A percentile compares a stretch with the other conserved stretches of the same genome.
These are phyloP conservation scores for Ophiosphaerella narmari DNA, from an alignment of 2,329 filamentous ascomycete genomes.

Conservation along the genomic window DNA sequence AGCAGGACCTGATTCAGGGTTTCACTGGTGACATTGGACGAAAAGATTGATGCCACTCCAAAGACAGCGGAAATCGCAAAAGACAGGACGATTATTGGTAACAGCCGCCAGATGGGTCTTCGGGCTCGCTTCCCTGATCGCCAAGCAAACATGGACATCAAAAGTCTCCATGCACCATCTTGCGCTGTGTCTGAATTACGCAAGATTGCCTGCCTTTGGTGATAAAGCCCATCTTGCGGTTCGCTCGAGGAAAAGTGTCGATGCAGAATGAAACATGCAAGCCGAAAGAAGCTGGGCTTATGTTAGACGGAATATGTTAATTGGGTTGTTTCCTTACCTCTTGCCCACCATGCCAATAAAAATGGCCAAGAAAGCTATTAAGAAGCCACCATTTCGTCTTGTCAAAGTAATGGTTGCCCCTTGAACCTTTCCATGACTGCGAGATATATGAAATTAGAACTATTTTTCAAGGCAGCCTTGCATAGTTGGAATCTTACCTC, in stretches of 20 bases:
- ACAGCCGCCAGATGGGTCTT: conserved; percentile 11
- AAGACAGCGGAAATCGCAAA: conserved; percentile 20
- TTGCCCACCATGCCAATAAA: conserved; percentile 28
- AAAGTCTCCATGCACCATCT: conserved; percentile 21
- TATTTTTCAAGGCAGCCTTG: too few relatives aligned
- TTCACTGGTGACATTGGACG: conserved; percentile 41
- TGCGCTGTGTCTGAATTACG: conserved; percentile 35
- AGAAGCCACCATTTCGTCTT: conserved; percentile 32
- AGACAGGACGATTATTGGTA: conserved; percentile 16
- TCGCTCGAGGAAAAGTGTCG: conserved; percentile 15
- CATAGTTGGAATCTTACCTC: conserved; percentile 5
- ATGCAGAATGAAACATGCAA: conserved; percentile 34
- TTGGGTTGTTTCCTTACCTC: conserved; percentile 11
- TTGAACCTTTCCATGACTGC: conserved; percentile 27
- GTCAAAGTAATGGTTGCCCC: conserved; percentile 42
- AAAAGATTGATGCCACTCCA: conserved; percentile 38
- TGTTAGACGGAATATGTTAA: conserved; percentile 25
- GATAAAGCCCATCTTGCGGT: conserved; percentile 33
- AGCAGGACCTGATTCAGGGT: conserved; percentile 42
- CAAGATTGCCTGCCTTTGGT: conserved; percentile 41
- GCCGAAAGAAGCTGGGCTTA: conserved; percentile 32
- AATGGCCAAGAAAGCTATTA: conserved; percentile 43
- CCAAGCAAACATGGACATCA: conserved; percentile 23
- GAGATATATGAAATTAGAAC: too few relatives aligned
- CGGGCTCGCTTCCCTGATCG: conserved; percentile 13